Percentiles rank a stretch among this genome's conserved stretches.
Conservation (phyloP, 345 rosid genomes). For the Lepidium sativum region DNA sequence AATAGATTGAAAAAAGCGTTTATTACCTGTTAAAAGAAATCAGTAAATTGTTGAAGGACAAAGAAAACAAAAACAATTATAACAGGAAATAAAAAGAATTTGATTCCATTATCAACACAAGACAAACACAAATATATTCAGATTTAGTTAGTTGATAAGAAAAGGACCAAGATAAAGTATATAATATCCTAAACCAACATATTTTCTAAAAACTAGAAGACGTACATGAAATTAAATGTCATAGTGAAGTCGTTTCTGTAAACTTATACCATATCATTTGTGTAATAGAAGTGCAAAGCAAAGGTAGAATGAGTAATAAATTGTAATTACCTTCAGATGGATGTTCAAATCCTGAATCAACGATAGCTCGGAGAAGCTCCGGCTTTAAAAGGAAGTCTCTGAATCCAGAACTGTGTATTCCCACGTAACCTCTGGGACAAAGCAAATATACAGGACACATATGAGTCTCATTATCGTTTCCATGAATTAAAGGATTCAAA, state of each 20-base stretch:
- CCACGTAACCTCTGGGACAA: conserved; percentile 71
- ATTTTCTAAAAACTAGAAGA: background rate
- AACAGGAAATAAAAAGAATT: background rate
- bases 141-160: background rate
- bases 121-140: too few species aligned
- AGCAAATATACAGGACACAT: background rate
- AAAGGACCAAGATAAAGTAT: background rate
- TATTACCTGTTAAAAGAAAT: conserved; percentile 4
- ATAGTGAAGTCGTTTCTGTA: background rate
- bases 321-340: conserved; percentile 79
- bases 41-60: background rate
- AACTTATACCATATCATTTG: background rate
- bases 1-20: conserved; percentile 32
- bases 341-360: conserved; percentile 98
- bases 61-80: background rate
- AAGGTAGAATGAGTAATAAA: background rate
- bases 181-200: background rate
- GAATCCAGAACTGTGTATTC: conserved; percentile 99
- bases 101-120: background rate
- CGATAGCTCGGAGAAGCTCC: conserved; percentile 95
- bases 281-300: background rate
- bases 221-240: background rate
- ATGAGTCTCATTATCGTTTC: too few species aligned
- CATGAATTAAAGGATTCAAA: too few species aligned
- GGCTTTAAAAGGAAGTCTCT: conserved; percentile 99